A percentile compares a stretch with the other conserved stretches of the same genome.
Evolutionary conservation across 495 filamentous ascomycete genomes (phyloP).

Genomic region (Aspergillus baeticus): DNA sequence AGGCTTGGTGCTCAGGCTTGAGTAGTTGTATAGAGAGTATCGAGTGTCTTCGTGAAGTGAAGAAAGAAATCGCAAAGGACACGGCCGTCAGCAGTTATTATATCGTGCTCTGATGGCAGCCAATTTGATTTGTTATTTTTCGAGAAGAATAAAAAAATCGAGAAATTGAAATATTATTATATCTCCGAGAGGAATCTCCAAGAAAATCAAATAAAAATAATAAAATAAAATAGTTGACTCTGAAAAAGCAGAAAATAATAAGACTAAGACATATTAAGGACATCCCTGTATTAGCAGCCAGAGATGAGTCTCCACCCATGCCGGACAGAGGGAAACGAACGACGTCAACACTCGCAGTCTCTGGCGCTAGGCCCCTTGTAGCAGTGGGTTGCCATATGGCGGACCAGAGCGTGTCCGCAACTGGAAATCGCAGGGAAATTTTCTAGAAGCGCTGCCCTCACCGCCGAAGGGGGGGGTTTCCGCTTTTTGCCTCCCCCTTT

Average conservation of each 20-base stretch:
- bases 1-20: neutral
- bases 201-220: constrained; percentile 15
- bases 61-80: constrained; percentile 13
- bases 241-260: neutral
- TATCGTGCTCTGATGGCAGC: constrained; percentile 11
- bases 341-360: constrained; percentile 23
- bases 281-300: constrained; percentile 36
- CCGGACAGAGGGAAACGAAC: constrained; percentile 23
- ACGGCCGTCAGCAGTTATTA: constrained; percentile 14
- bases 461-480: constrained; percentile 9
- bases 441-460: constrained; percentile 40
- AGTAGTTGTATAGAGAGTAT: constrained; percentile 4
- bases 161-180: constrained; percentile 1
- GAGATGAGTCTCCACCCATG: constrained; percentile 25
- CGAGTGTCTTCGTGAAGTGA: neutral
- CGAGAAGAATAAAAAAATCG: constrained; percentile 4
- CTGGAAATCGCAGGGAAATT: constrained; percentile 41
- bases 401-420: constrained; percentile 21
- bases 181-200: constrained; percentile 5
- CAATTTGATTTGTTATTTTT: constrained; percentile 3
- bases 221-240: constrained; percentile 13
- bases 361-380: constrained; percentile 13
- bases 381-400: constrained; percentile 19
- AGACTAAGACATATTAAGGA: constrained; percentile 12
- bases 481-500: constrained; percentile 19